Conservation (phyloP, 139 green algal genomes). For the Volvox reticuliferus region DNA sequence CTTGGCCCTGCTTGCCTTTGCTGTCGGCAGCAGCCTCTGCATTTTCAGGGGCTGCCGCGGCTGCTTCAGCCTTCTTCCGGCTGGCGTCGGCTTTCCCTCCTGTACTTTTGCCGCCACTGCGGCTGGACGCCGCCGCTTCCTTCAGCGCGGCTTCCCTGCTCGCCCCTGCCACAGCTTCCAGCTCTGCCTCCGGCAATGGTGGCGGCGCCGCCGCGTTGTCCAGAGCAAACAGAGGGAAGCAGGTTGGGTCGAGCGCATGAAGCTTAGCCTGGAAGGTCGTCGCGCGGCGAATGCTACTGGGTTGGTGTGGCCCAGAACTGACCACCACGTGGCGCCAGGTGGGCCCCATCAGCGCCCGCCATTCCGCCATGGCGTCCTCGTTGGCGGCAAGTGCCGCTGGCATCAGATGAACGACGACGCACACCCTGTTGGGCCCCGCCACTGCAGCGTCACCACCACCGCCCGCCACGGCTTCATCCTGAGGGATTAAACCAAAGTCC, state of each 20-base stretch:
- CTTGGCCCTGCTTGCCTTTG: neutral
- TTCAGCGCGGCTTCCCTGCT: neutral
- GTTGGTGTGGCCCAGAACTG: neutral
- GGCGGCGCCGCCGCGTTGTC: conserved; percentile 3
- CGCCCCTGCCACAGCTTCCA: neutral
- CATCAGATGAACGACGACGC: conserved; percentile 73
- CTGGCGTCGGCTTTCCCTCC: conserved; percentile 1
- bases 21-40: neutral
- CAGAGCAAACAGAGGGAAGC: conserved; percentile 76
- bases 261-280: conserved; percentile 74
- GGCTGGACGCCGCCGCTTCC: neutral
- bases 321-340: conserved; percentile 66
- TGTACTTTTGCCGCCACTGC: neutral
- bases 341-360: conserved; percentile 38
- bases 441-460: neutral
- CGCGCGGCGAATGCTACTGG: conserved; percentile 19
- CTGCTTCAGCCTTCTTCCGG: neutral
- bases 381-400: conserved; percentile 60
- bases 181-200: neutral
- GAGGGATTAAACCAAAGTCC: no score
- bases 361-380: conserved; percentile 56
- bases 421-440: neutral
- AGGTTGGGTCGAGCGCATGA: conserved; percentile 70
- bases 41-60: neutral
- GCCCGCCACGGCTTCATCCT: neutral